Base-by-base conservation (phyloP, 495 filamentous ascomycete species). In the Hypoxylon subgilvum region DNA sequence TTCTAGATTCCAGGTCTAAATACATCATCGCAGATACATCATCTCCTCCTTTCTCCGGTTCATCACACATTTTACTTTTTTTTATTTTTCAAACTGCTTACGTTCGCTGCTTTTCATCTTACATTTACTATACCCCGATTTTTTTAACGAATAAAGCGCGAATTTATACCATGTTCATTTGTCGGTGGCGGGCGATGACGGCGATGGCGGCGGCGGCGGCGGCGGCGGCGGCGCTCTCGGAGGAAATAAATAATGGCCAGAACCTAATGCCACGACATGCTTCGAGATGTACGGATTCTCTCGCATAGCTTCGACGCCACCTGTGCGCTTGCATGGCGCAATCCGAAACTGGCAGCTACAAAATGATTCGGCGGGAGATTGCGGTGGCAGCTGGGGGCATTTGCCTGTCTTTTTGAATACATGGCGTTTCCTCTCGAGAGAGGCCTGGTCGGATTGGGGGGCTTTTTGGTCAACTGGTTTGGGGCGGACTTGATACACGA, bases 141-240 rank as follows among this genome's bases (percentile, higher is more conserved):
- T 59, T 63, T 58, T 43, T 53, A 45, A 32, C 43, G 42, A 63
- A 49, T 63, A 63, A 51, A 63, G 39, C 42, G 36, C 30, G 47
- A 45, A 53, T 53, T 45, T 57, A 63, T 57, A 63, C 53, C 60
- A 63, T 49, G 48, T 35, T 52, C 53, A 53, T 63, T 57, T 34
- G 45, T 31, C 30, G 39, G 39, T 14, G 35, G 36, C 30, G 38
- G 48, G 17, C 23, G 31, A 13, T 35, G 13, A n/a, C n/a, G n/a
- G n/a, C n/a, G n/a, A n/a, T n/a, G n/a, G n/a, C 12, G 31, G 22
- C 3, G 48, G 12, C 1, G 17, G 57, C 6, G 42, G 35, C 10
- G 48, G 21, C 9, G 49, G 41, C 13, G 48, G 51, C 41, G 59
- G 58, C 51, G 58, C 52, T 57, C 31, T 46, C 40, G 48, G 35